Conservation (phyloP, 2,329 filamentous ascomycete genomes). For the Fusarium succisae region DNA sequence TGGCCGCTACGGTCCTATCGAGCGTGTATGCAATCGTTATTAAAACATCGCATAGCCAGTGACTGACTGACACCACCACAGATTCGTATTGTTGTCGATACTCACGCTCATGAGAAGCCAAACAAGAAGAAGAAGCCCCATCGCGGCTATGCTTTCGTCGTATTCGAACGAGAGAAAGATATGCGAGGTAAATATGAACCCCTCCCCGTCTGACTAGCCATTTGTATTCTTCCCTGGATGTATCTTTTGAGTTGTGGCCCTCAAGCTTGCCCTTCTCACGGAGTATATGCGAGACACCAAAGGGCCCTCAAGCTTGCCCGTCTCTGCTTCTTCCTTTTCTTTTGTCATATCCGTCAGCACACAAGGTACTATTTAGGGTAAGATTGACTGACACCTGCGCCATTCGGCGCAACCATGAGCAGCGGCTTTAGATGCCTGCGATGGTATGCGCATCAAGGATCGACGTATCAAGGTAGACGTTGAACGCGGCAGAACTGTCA, state of each 20-base stretch:
- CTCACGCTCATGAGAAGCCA: conserved; percentile 71
- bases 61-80: conserved; percentile 49
- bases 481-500: conserved; percentile 92
- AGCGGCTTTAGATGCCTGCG: conserved; percentile 89
- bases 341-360: conserved; percentile 37
- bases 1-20: conserved; percentile 90
- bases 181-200: conserved; percentile 88
- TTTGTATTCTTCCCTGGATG: conserved; percentile 37
- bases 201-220: conserved; percentile 42
- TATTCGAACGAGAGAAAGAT: conserved; percentile 96
- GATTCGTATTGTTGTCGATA: conserved; percentile 89
- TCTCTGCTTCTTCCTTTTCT: conserved; percentile 51
- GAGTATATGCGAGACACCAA: conserved; percentile 56
- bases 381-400: conserved; percentile 75
- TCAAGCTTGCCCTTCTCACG: conserved; percentile 54
- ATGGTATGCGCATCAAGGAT: conserved; percentile 93
- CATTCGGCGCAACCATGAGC: conserved; percentile 64
- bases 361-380: conserved; percentile 56
- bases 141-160: conserved; percentile 93
- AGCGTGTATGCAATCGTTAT: conserved; percentile 70
- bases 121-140: conserved; percentile 85
- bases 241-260: conserved; percentile 51
- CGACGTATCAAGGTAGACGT: conserved; percentile 94
- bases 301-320: conserved; percentile 67
- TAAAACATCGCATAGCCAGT: background rate